phyloP scores from a whole-genome alignment of 306 rosid species.

The Aeschynomene evenia region DNA sequence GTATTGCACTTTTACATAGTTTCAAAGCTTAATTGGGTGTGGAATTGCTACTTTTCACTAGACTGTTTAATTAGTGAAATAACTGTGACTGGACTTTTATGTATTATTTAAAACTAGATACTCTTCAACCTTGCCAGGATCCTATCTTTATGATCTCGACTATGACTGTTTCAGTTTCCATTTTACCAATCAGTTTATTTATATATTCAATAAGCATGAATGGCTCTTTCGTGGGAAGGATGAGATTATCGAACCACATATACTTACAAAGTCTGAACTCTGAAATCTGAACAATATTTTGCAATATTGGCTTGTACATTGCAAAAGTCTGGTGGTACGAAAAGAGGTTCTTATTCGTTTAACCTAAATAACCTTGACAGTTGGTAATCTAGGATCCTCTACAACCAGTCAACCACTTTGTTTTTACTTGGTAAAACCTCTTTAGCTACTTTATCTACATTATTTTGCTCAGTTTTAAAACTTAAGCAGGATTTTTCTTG shows the following conservation, averaged over 20 bases:
- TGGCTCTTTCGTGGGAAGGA: not conserved
- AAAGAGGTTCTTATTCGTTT: not conserved
- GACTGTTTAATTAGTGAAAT: not conserved
- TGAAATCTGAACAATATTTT: not conserved
- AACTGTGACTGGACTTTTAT: conserved; percentile 7
- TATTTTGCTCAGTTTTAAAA: not conserved
- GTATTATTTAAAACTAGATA: not conserved
- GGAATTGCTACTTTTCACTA: not conserved
- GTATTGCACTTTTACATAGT: conserved; percentile 35
- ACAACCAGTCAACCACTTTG: not conserved
- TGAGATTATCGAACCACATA: not conserved
- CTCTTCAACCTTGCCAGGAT: not conserved
- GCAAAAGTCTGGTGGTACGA: not conserved
- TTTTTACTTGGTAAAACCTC: not conserved
- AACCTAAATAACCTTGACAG: not conserved
- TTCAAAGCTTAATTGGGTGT: not conserved
- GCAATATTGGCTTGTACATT: not conserved
- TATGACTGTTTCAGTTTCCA: not conserved
- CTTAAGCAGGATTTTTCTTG: not conserved
- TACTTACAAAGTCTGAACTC: not conserved
- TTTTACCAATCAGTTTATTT: not conserved
- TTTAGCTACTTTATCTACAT: conserved; percentile 8
- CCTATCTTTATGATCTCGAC: conserved; percentile 1
- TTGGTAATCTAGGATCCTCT: conserved; percentile 3
- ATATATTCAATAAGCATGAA: not conserved